Evolutionary conservation across 768 basidiomycete species (phyloP).

Genomic region (Pleurotus platypus): DNA sequence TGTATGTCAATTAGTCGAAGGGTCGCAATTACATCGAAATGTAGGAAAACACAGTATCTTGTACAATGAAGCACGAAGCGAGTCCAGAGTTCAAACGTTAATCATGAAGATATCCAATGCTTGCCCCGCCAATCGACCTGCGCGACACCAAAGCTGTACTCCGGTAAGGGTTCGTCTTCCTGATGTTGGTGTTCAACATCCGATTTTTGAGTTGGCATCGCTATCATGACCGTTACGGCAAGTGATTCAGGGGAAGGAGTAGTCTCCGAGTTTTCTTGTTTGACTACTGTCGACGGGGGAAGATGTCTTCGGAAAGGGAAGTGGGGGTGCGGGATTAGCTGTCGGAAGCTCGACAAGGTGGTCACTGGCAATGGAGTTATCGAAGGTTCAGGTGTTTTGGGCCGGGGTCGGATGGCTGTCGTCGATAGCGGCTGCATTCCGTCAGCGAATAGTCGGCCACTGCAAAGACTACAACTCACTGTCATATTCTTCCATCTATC

Average conservation of each 20-base stretch:
- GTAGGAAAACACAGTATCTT: too few species aligned
- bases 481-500: slow-evolving; percentile 14
- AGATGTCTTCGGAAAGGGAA: not conserved
- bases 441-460: not conserved
- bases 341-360: not conserved
- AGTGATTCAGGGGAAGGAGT: slow-evolving; percentile 18
- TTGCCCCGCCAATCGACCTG: slow-evolving; percentile 28
- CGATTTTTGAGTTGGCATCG: slow-evolving; percentile 34
- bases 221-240: slow-evolving; percentile 43
- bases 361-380: slow-evolving; percentile 5
- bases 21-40: too few species aligned
- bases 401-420: slow-evolving; percentile 11
- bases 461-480: slow-evolving; percentile 11
- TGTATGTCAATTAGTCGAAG: too few species aligned
- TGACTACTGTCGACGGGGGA: not conserved
- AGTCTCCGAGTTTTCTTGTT: not conserved
- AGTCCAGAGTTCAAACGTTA: not conserved
- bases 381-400: slow-evolving; percentile 7
- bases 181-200: not conserved
- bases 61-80: too few species aligned
- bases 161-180: slow-evolving; percentile 15
- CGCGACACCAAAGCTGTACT: slow-evolving; percentile 43
- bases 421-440: slow-evolving; percentile 20
- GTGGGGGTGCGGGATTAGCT: not conserved
- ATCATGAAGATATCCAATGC: not conserved